phyloP scores from a whole-genome alignment of 345 rosid species.

The Populus tremula region DNA sequence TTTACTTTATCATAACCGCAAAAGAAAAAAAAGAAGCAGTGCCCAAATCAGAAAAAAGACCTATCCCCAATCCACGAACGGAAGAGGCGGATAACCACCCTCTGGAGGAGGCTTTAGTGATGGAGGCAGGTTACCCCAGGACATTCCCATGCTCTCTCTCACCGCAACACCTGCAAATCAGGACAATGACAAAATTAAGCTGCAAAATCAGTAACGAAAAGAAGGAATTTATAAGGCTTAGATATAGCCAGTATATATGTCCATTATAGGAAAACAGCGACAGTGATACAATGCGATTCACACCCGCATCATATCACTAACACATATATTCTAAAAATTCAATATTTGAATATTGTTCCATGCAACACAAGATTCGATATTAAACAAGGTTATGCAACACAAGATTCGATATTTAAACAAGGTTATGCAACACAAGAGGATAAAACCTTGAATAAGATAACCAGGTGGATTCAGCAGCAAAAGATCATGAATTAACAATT shows the following conservation, averaged over 20 bases:
- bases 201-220: not conserved
- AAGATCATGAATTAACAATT: not conserved
- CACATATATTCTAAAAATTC: not conserved
- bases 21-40: not conserved
- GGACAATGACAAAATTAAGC: conserved; percentile 3
- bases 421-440: not conserved
- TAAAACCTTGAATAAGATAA: not conserved
- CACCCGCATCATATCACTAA: not conserved
- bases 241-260: not conserved
- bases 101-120: conserved; percentile 87
- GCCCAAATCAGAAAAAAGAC: not conserved
- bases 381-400: not conserved
- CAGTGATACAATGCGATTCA: too few relatives aligned
- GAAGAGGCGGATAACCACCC: conserved; percentile 61
- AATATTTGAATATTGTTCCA: not conserved
- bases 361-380: not conserved
- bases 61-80: conserved; percentile 81
- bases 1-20: too few relatives aligned
- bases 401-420: not conserved
- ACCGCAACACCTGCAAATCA: conserved; percentile 37
- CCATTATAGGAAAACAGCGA: not conserved
- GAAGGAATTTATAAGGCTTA: not conserved
- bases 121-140: conserved; percentile 84
- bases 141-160: conserved; percentile 38
- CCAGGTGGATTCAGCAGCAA: not conserved